phyloP scores from a whole-genome alignment of 2,329 filamentous ascomycete species.

The Metarhizium anisopliae region DNA sequence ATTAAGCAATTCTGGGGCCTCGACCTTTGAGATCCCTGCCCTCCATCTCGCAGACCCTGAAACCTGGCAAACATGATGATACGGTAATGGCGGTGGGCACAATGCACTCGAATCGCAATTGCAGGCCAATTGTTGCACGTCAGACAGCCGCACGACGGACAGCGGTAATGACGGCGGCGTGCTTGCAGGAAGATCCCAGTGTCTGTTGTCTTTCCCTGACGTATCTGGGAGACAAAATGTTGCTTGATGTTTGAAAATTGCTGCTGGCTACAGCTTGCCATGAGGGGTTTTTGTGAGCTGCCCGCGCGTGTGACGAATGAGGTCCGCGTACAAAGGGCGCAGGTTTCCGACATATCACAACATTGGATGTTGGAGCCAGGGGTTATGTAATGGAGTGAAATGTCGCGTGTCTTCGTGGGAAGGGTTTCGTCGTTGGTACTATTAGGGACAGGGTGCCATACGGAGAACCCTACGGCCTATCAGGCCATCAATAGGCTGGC shows the following conservation, averaged over 20 bases:
- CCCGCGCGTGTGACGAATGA: not conserved
- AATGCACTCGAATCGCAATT: not conserved
- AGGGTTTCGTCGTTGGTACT: not conserved
- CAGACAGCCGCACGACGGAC: not conserved
- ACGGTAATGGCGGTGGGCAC: not conserved
- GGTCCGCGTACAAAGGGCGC: not conserved
- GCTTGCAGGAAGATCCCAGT: not conserved
- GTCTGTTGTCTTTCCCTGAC: too few species aligned
- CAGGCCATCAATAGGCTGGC: too few species aligned
- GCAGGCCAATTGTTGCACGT: not conserved
- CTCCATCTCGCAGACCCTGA: not conserved
- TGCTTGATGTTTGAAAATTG: too few species aligned
- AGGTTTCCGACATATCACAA: not conserved
- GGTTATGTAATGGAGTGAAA: not conserved
- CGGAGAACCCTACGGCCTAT: not conserved
- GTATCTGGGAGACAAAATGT: too few species aligned
- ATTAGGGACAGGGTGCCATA: not conserved
- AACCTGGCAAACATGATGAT: not conserved
- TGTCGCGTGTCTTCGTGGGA: constrained; percentile 1
- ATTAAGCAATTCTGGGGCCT: constrained; percentile 1
- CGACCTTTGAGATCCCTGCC: not conserved
- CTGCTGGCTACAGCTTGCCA: too few species aligned
- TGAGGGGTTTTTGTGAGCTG: not conserved
- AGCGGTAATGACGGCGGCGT: not conserved
- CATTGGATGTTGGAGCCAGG: not conserved